phyloP scores from a whole-genome alignment of 106 monocot genomes.

The Acorus calamus region DNA sequence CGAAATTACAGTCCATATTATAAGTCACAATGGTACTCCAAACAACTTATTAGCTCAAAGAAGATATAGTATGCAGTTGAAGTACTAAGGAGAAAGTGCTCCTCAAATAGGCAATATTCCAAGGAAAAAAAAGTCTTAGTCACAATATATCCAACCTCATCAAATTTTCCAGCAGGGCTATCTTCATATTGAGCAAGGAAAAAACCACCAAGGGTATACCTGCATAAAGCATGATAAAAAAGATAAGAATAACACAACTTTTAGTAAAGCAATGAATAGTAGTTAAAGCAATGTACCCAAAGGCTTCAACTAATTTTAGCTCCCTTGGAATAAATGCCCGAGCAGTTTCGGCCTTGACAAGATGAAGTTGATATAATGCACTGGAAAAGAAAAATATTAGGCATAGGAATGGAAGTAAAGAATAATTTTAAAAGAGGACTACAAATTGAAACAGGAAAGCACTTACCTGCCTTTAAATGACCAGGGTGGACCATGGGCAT shows the following conservation, averaged over 20 bases:
- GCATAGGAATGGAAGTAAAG: not conserved
- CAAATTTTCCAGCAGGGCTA: constrained; percentile 81
- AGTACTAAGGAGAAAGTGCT: too few species aligned
- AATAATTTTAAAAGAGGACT: not conserved
- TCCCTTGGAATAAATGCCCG: constrained; percentile 72
- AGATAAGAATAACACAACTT: too few species aligned
- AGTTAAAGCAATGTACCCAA: constrained; percentile 39
- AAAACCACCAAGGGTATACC: constrained; percentile 86
- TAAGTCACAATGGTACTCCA: too few species aligned
- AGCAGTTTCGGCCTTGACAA: constrained; percentile 69
- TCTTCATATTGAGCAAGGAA: constrained; percentile 89
- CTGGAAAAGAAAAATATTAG: constrained; percentile 18
- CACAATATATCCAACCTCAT: constrained; percentile 55
- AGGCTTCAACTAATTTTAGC: constrained; percentile 79
- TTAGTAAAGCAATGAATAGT: too few species aligned
- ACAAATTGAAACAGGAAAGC: not conserved
- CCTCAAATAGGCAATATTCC: not conserved
- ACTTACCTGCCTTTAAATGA: constrained; percentile 71
- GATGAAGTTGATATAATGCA: constrained; percentile 90
- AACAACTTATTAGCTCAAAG: too few species aligned
- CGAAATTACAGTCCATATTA: too few species aligned
- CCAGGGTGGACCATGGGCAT: constrained; percentile 69
- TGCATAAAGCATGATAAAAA: constrained; percentile 4
- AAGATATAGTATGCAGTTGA: too few species aligned
- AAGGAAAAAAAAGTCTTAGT: not conserved